Conservation (phyloP, 176 grass and related monocot genomes). For the Avena eriantha region DNA sequence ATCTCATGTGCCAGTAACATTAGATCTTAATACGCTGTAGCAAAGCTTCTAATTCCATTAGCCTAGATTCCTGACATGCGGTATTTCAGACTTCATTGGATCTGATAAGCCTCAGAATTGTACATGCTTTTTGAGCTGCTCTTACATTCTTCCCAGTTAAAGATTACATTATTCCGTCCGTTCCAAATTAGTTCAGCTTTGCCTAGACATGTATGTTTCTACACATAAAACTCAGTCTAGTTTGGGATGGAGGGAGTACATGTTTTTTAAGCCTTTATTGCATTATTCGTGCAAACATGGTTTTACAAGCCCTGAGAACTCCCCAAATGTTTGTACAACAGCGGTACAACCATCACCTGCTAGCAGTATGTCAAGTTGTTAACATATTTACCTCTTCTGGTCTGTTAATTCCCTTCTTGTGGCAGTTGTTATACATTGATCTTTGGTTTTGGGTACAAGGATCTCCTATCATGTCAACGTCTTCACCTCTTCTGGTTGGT, state of each 20-base stretch:
- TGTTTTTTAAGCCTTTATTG: neutral
- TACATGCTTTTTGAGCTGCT: neutral
- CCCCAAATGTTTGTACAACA: neutral
- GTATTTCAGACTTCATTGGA: conserved; percentile 1
- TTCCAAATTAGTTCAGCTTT: no score
- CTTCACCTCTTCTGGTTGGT: neutral
- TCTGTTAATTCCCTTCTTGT: neutral
- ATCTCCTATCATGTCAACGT: neutral
- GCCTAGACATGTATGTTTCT: no score
- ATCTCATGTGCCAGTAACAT: conserved; percentile 26
- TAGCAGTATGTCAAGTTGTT: no score
- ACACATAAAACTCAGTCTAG: no score
- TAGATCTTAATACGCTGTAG: conserved; percentile 19
- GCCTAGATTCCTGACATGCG: neutral
- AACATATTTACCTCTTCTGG: neutral
- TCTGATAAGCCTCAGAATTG: neutral
- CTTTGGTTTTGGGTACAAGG: neutral
- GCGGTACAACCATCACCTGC: neutral
- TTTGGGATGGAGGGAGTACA: neutral
- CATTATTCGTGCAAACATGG: neutral
- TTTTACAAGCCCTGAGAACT: neutral
- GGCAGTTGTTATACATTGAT: neutral
- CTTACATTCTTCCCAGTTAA: neutral
- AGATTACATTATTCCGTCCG: no score
- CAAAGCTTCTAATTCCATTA: conserved; percentile 1